phyloP scores from a whole-genome alignment of 139 green algal genomes.

The Closterium sp. region DNA sequence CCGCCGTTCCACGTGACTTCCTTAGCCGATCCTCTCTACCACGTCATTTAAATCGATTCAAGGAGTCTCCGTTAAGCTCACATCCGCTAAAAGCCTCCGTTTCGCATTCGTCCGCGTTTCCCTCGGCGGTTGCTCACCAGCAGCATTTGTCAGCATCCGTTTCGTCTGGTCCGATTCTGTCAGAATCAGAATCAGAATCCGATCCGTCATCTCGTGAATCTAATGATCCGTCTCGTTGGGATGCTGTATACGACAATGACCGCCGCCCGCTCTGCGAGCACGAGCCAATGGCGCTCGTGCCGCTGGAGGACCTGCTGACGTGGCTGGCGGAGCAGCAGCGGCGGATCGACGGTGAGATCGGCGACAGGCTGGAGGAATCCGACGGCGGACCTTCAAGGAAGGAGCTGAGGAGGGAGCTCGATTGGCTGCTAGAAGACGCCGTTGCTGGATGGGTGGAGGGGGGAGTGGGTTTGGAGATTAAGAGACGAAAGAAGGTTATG shows the following conservation, averaged over 20 bases:
- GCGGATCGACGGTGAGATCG: neutral
- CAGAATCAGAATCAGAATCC: too few relatives aligned
- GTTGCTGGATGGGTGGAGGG: conserved; percentile 26
- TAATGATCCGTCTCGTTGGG: neutral
- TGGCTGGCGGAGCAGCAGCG: conserved; percentile 11
- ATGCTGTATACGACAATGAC: neutral
- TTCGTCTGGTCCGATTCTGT: neutral
- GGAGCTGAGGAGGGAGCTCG: conserved; percentile 43
- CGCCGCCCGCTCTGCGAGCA: neutral
- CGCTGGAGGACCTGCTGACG: conserved; percentile 7
- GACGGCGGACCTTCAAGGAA: conserved; percentile 30
- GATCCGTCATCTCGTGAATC: neutral
- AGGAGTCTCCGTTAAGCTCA: neutral
- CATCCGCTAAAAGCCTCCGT: neutral
- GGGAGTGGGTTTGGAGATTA: too few relatives aligned
- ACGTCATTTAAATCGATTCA: neutral
- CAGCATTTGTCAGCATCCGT: neutral
- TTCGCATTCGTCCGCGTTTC: neutral
- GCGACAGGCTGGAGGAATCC: conserved; percentile 35
- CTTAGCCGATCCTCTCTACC: neutral
- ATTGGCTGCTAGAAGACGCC: conserved; percentile 54
- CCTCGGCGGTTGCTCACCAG: neutral
- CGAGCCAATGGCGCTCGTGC: neutral
- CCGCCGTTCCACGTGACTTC: neutral
- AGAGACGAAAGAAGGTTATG: neutral